These are phyloP conservation scores for Rutstroemia sp. DNA, from an alignment of 2,329 filamentous ascomycete species.

Conservation along the genomic window DNA sequence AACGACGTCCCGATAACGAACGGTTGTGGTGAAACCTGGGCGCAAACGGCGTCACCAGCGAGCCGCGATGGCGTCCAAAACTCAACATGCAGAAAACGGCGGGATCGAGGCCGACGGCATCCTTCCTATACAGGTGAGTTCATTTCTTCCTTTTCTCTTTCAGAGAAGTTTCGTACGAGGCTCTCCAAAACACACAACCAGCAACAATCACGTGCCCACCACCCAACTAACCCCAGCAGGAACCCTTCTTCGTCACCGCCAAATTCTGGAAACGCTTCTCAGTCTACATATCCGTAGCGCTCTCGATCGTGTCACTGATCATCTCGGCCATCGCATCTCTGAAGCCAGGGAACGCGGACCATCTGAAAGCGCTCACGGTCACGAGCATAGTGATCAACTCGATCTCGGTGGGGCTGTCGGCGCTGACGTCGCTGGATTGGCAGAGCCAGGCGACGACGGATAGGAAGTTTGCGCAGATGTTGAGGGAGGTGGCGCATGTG, in stretches of 20 bases:
- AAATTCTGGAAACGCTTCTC: constrained; percentile 24
- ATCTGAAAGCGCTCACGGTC: constrained; percentile 18
- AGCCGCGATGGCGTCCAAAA: too few species aligned
- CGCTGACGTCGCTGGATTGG: constrained; percentile 24
- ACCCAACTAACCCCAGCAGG: neutral
- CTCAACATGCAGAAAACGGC: too few species aligned
- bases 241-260: constrained; percentile 15
- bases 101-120: too few species aligned
- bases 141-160: neutral
- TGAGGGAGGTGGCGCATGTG: constrained; percentile 16
- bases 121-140: too few species aligned
- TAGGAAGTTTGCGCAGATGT: constrained; percentile 17
- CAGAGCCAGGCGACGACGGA: constrained; percentile 18
- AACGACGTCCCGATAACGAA: too few species aligned
- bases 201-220: neutral
- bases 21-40: too few species aligned
- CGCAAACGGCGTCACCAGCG: too few species aligned
- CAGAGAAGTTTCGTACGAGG: neutral
- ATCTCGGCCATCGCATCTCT: constrained; percentile 16
- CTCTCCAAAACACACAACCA: neutral
- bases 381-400: constrained; percentile 20
- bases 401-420: constrained; percentile 17
- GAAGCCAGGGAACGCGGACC: neutral
- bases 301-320: constrained; percentile 16
- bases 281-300: constrained; percentile 16